Evolutionary conservation across 352 stramenopile genomes (phyloP), one percentile per base, ranked within the genome.

Genomic region (Phytophthora pisi): DNA sequence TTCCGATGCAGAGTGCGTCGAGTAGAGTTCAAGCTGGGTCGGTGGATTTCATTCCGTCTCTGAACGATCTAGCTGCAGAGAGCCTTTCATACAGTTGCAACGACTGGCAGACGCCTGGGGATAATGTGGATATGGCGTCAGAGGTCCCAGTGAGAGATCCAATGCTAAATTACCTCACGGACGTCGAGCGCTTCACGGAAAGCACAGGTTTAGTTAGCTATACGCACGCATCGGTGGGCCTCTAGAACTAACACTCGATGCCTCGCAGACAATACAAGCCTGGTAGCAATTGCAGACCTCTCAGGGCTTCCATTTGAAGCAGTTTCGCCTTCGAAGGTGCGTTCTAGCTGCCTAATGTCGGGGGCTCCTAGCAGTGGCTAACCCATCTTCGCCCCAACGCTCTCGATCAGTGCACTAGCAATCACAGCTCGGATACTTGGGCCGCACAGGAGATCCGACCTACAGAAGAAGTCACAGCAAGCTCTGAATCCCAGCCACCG

Each of bases 181-280:
- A 80, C 5, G 64, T 75, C 16, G 70, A 86, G n/a, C 79, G 83
- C 8, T 90, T 91, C 45, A 83, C 79, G 11, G 81, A 91, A 43
- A 72, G 61, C 3, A 26, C 34, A 51, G 72, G 81, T 88, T 59
- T 9, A 52, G 15, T 3, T n/a, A 30, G 26, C 26, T 30, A 30
- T 8, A 23, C 13, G 16, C 5, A 2, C 23, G 20, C 45, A 40
- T 11, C 2, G 23, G 5, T 68, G 16, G 13, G 11, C 8, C 11
- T 20, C 11, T 24, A 10, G 1, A 10, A 15, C 15, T 51, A 43
- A 59, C 13, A 43, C 11, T 42, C 4, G 38, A 9, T 49, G 16
- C 8, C 31, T 5, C 54, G 57, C 30, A 76, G 69, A 74, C 28
- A 13, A 60, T 3, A 61, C 50, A 16, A 73, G 46, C 30, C 31